phyloP scores from a whole-genome alignment of 139 green algal species.

The Volvox reticuliferus region DNA sequence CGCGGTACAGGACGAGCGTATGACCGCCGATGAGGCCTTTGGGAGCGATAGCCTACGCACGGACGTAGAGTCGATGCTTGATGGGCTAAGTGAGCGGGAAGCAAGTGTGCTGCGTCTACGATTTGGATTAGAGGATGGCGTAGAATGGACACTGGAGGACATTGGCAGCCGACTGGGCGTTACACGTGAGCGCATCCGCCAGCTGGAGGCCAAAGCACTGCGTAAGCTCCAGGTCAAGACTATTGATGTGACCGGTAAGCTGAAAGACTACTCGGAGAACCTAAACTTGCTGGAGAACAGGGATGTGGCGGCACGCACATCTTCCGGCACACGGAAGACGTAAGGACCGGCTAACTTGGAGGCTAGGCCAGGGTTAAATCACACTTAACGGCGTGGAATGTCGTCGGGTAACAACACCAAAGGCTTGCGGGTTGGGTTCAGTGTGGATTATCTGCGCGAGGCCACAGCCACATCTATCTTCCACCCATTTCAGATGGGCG shows the following conservation, averaged over 20 bases:
- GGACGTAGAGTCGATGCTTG: conserved; percentile 85
- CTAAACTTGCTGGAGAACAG: conserved; percentile 26
- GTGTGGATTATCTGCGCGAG: too few species aligned
- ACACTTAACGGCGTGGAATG: too few species aligned
- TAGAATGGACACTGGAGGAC: conserved; percentile 91
- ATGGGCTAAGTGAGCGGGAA: conserved; percentile 84
- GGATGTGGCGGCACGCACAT: conserved; percentile 48
- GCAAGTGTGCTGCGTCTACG: conserved; percentile 88
- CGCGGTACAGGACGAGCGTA: conserved; percentile 46
- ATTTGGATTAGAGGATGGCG: conserved; percentile 88
- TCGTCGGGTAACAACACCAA: too few species aligned
- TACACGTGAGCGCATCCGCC: conserved; percentile 97
- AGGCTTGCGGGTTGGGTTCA: too few species aligned
- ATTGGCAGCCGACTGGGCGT: conserved; percentile 81
- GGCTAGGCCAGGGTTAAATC: too few species aligned
- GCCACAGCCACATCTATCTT: too few species aligned
- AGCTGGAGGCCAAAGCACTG: conserved; percentile 96
- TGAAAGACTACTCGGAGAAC: conserved; percentile 25
- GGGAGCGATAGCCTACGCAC: conserved; percentile 59
- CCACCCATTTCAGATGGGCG: too few species aligned
- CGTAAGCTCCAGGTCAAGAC: conserved; percentile 68
- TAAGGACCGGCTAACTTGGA: neutral
- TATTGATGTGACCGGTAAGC: conserved; percentile 15
- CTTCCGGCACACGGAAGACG: conserved; percentile 58
- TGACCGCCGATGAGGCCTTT: conserved; percentile 47